Base-by-base conservation (phyloP, 202 grass and related monocot species). In the Dendrocalamus latiflorus region DNA sequence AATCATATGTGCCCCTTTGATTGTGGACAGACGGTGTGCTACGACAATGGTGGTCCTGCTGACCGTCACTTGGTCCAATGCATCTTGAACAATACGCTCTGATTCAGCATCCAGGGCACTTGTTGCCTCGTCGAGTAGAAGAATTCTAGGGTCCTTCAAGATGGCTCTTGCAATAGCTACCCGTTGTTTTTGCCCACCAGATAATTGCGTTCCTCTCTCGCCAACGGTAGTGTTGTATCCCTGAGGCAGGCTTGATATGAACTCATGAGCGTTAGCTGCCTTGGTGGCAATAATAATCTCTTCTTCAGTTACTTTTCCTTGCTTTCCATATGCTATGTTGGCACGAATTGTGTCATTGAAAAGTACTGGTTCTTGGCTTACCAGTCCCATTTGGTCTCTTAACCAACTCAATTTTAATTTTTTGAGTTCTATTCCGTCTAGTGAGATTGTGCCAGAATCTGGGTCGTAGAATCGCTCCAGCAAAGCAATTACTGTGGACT, bases 241-340 rank as follows among this genome's bases (percentile, higher is more conserved):
- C 28, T 92, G 89, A 42, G 93, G 95, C 83, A 95, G 82, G 58
- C 91, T 86, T 8, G 91, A 95, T 76, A 98, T 89, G 82, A 98
- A 98, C 54, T 92, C 85, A 51, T 98, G 91, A 22, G 89, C 93
- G 4, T 98, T 95, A n/a, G 89, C 84, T 75, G 85, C 77, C 83
- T 92, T 83, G 47, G 93, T 87, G 4, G 65, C 91, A 42, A n/a
- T 20, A 9, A 90, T 65, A 20, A 95, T 86, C 76, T 95, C 95
- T 21, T 90, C 91, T 72, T 98, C 91, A 21, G 77, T 86, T 20
- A 70, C 91, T 36, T 86, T 83, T 38, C 85, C 89, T 44, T 89
- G 81, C 75, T 91, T 93, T 28, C 95, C 91, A 24, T 98, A 95
- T 81, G 89, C 78, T 91, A 98, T 95, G 87, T 98, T 98, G 85